Evolutionary conservation across 257 asterid genomes (phyloP).

Genomic region (Solanum pinnatisectum): DNA sequence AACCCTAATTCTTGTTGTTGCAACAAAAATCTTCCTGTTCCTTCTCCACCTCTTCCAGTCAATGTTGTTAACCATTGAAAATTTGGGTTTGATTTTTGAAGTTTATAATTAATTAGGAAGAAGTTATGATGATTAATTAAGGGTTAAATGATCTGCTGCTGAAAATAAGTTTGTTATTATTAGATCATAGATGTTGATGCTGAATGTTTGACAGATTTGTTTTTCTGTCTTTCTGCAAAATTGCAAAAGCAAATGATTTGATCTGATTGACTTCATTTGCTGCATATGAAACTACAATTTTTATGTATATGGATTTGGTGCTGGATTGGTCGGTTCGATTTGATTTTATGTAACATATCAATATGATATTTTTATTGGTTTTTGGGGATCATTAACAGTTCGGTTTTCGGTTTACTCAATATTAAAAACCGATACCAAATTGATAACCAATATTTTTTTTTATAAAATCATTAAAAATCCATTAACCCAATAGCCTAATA

Average conservation of each 20-base stretch:
- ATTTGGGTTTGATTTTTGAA: neutral
- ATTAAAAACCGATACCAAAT: accelerated
- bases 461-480: too few species aligned
- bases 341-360: too few species aligned
- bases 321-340: too few species aligned
- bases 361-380: too few species aligned
- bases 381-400: too few species aligned
- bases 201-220: neutral
- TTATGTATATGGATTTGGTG: neutral
- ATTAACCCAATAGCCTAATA: too few species aligned
- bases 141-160: neutral
- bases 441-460: too few species aligned
- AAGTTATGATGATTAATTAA: neutral
- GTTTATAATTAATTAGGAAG: neutral
- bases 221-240: neutral
- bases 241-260: neutral
- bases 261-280: neutral
- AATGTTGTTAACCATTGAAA: neutral
- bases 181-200: neutral
- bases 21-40: neutral
- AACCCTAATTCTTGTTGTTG: neutral
- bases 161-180: neutral
- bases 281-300: neutral
- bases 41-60: neutral
- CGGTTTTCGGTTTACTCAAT: too few species aligned